A percentile compares a stretch with the other conserved stretches of the same genome.
Conservation (phyloP, 257 asterid species). For the Anisodus acutangulus region DNA sequence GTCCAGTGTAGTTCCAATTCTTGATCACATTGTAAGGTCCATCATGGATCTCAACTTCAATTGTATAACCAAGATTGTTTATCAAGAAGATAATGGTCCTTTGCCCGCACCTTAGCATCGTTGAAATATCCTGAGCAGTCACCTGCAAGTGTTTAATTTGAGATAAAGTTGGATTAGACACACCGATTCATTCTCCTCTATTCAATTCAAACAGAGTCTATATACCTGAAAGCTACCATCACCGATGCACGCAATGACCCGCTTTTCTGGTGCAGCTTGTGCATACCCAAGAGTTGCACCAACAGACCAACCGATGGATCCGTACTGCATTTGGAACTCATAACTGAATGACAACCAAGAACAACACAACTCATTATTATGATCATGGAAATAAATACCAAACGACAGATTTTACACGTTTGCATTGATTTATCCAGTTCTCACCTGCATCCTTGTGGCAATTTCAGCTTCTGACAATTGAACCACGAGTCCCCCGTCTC, state of each 20-base stretch:
- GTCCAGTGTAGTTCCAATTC: slow-evolving; percentile 84
- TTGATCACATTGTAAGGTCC: slow-evolving; percentile 89
- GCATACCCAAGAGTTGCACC: slow-evolving; percentile 92
- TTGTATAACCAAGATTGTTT: slow-evolving; percentile 82
- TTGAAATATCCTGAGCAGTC: slow-evolving; percentile 76
- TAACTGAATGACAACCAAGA: slow-evolving; percentile 45
- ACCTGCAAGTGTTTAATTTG: slow-evolving; percentile 44
- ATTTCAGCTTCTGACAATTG: slow-evolving; percentile 73
- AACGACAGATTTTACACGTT: neutral
- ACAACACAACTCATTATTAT: neutral
- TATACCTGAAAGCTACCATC: slow-evolving; percentile 91
- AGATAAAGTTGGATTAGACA: neutral
- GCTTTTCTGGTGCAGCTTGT: slow-evolving; percentile 67
- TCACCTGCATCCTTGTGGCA: slow-evolving; percentile 76
- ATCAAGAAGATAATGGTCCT: slow-evolving; percentile 74
- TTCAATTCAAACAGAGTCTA: neutral
- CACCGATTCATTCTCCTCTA: neutral
- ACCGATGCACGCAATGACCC: slow-evolving; percentile 81
- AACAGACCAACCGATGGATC: slow-evolving; percentile 91
- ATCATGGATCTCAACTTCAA: slow-evolving; percentile 83
- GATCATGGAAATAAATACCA: neutral
- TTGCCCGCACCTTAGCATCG: slow-evolving; percentile 69
- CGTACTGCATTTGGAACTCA: slow-evolving; percentile 87
- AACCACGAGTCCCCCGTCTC: slow-evolving; percentile 95
- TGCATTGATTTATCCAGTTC: slow-evolving; percentile 16